A percentile compares a stretch with the other conserved stretches of the same genome.
Conservation (phyloP, 805 yeast species). For the Cyberlindnera amylophila region DNA sequence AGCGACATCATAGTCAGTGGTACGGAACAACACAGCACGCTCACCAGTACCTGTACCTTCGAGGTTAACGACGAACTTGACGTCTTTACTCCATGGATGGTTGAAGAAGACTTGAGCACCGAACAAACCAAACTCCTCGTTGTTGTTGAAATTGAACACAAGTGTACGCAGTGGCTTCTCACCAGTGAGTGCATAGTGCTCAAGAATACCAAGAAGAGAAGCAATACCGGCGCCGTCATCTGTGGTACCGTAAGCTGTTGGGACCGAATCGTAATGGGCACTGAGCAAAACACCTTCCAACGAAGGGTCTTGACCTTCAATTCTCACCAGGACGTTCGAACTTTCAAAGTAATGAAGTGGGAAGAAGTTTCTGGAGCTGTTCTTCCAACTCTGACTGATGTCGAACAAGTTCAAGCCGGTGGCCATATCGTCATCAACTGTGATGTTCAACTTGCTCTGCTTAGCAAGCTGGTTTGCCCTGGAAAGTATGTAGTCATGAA, state of each 20-base stretch:
- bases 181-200: slow-evolving; percentile 37
- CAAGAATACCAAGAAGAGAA: slow-evolving; percentile 66
- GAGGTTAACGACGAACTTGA: slow-evolving; percentile 67
- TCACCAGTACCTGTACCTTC: slow-evolving; percentile 92
- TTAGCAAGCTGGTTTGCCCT: slow-evolving; percentile 38
- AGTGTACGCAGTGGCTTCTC: slow-evolving; percentile 66
- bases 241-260: slow-evolving; percentile 82
- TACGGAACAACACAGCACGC: slow-evolving; percentile 74
- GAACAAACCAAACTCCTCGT: slow-evolving; percentile 82
- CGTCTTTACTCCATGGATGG: slow-evolving; percentile 67
- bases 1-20: slow-evolving; percentile 74
- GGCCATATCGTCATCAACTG: slow-evolving; percentile 35
- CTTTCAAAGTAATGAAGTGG: slow-evolving; percentile 76
- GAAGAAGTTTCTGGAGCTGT: slow-evolving; percentile 32
- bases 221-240: slow-evolving; percentile 93
- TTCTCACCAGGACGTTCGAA: slow-evolving; percentile 71
- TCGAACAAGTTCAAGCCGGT: slow-evolving; percentile 41
- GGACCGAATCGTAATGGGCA: slow-evolving; percentile 89
- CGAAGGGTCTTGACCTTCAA: slow-evolving; percentile 56
- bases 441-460: slow-evolving; percentile 23
- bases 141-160: slow-evolving; percentile 80
- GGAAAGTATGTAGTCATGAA: slow-evolving; percentile 59
- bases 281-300: slow-evolving; percentile 70
- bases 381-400: slow-evolving; percentile 47
- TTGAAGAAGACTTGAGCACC: slow-evolving; percentile 74